phyloP scores from a whole-genome alignment of 2,329 filamentous ascomycete species.

The Colletotrichum eleusines region DNA sequence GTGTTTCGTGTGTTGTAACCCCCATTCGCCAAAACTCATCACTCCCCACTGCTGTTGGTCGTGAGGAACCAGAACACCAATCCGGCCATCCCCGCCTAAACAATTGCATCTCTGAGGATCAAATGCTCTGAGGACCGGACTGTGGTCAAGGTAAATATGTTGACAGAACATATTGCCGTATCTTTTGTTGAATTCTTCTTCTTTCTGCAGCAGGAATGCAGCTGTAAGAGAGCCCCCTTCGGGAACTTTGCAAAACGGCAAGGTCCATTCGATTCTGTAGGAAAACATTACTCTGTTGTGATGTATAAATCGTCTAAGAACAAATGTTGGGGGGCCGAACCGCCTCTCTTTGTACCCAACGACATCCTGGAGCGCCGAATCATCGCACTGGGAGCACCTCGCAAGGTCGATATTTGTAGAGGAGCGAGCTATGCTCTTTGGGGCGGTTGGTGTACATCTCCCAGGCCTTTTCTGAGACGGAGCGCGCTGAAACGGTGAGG shows the following conservation, averaged over 20 bases:
- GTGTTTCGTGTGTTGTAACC: not conserved
- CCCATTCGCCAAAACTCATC: accelerated
- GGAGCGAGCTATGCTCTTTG: no score
- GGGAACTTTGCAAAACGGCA: not conserved
- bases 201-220: not conserved
- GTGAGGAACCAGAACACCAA: not conserved
- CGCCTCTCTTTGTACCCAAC: no score
- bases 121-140: not conserved
- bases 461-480: not conserved
- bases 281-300: no score
- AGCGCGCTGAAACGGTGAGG: not conserved
- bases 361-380: not conserved
- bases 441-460: not conserved
- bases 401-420: accelerated
- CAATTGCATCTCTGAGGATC: not conserved
- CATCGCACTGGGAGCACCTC: not conserved
- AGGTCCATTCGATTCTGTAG: not conserved
- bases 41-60: not conserved
- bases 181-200: not conserved
- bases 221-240: not conserved
- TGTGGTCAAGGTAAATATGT: not conserved
- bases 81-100: not conserved
- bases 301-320: no score
- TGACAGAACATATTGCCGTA: conserved; percentile 6
- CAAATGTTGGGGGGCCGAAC: accelerated